Percentiles rank a stretch among this genome's conserved stretches.
phyloP scores from a whole-genome alignment of 345 rosid genomes.

The Eucalyptus regnans region DNA sequence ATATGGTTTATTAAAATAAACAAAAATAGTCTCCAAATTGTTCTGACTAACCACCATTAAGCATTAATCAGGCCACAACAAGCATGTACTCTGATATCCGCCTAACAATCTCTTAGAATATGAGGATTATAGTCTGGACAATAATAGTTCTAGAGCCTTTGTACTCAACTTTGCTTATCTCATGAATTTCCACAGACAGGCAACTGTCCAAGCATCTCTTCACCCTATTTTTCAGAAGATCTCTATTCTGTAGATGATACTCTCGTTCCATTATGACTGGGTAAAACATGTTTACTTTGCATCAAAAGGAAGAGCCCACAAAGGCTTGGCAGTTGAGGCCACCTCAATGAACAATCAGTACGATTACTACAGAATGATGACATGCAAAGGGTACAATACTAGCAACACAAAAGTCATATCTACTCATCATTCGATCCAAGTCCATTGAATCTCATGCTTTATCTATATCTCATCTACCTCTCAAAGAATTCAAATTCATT shows the following conservation, averaged over 20 bases:
- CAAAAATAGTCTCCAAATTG: neutral
- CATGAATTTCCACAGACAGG: neutral
- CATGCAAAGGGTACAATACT: neutral
- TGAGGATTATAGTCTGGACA: neutral
- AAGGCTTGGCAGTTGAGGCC: neutral
- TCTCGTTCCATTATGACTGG: neutral
- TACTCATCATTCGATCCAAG: neutral
- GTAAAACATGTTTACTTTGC: neutral
- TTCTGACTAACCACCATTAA: neutral
- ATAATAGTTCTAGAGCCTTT: neutral
- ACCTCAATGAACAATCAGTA: neutral
- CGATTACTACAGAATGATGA: neutral
- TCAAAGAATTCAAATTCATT: neutral
- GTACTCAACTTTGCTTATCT: neutral
- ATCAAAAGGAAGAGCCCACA: neutral
- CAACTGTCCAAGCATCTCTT: neutral
- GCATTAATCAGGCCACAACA: neutral
- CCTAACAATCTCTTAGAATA: neutral
- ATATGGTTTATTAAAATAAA: neutral
- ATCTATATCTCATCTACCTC: neutral
- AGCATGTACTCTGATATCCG: neutral
- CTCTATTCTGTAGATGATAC: neutral
- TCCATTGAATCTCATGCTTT: neutral
- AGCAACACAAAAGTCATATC: neutral
- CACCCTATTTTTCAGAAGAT: neutral